Conservation (phyloP, 1,284 basidiomycete species). For the Heterobasidion annosum region DNA sequence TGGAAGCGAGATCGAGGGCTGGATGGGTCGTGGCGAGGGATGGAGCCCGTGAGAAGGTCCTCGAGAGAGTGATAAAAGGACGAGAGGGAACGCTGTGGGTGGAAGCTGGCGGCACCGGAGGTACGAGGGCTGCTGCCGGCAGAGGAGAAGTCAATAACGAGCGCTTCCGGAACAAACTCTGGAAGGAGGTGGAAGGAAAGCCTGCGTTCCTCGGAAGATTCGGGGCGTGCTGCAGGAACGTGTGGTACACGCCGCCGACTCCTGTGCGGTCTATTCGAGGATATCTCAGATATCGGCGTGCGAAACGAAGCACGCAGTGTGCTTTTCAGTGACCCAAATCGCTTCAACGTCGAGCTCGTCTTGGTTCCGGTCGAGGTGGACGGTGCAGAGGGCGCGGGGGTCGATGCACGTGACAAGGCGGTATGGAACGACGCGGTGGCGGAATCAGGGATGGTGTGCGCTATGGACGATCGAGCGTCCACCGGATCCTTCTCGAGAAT, state of each 20-base stretch:
- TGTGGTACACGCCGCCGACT: conserved; percentile 7
- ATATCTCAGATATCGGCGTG: conserved; percentile 19
- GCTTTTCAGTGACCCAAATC: conserved; percentile 28
- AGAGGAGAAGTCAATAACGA: conserved; percentile 10
- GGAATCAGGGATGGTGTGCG: conserved; percentile 4
- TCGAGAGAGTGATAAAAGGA: conserved; percentile 13
- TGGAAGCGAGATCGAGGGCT: conserved; percentile 7
- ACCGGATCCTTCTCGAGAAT: conserved; percentile 3
- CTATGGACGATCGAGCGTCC: conserved; percentile 6
- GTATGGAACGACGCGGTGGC: conserved; percentile 13
- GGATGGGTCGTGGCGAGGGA: conserved; percentile 2
- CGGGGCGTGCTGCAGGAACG: conserved; percentile 8
- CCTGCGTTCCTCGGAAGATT: conserved; percentile 1
- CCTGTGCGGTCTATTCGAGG: conserved; percentile 12
- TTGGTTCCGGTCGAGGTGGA: conserved; percentile 11
- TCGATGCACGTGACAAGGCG: conserved; percentile 6
- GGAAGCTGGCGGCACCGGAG: background rate
- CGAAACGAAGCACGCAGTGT: conserved; percentile 21
- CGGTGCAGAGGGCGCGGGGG: conserved; percentile 1
- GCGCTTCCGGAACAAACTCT: conserved; percentile 10
- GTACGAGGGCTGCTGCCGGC: conserved; percentile 6
- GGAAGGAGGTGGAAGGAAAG: conserved; percentile 5
- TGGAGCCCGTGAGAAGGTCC: conserved; percentile 13
- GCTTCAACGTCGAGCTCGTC: conserved; percentile 23
- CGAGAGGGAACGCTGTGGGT: conserved; percentile 9